A percentile compares a stretch with the other conserved stretches of the same genome.
phyloP scores from a whole-genome alignment of 257 asterid genomes.

The Eucommia ulmoides region DNA sequence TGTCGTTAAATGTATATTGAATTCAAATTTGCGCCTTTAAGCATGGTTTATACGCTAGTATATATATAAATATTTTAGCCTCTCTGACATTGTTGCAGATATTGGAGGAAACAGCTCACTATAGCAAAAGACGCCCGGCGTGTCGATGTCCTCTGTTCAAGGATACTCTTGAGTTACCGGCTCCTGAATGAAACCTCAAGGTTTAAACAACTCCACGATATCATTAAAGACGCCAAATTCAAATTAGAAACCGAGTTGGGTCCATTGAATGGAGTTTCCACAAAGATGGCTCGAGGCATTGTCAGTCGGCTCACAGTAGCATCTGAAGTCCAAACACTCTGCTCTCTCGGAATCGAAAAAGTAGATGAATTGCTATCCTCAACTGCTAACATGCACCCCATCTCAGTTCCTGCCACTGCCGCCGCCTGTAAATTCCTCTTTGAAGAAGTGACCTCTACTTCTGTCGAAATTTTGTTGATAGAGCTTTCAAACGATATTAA shows the following conservation, averaged over 20 bases:
- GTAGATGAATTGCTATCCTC: constrained; percentile 55
- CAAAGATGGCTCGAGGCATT: constrained; percentile 86
- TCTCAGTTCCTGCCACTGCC: constrained; percentile 59
- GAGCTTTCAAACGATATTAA: constrained; percentile 52
- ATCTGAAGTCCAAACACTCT: constrained; percentile 57
- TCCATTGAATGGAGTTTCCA: constrained; percentile 70
- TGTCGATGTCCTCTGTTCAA: constrained; percentile 63
- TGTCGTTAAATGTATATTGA: too few species aligned
- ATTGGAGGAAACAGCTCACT: constrained; percentile 76
- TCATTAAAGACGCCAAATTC: constrained; percentile 60
- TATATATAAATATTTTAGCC: too few species aligned
- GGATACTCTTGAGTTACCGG: constrained; percentile 70
- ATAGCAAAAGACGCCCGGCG: constrained; percentile 89
- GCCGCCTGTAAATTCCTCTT: constrained; percentile 82
- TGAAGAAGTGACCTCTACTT: constrained; percentile 61
- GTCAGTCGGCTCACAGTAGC: constrained; percentile 79
- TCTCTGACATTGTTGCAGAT: constrained; percentile 47
- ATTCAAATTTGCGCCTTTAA: background rate
- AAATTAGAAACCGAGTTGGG: constrained; percentile 85
- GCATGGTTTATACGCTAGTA: too few species aligned
- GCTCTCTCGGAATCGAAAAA: constrained; percentile 73
- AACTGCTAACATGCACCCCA: constrained; percentile 21
- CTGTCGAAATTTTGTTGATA: constrained; percentile 54
- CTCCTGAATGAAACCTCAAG: constrained; percentile 74
- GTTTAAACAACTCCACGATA: constrained; percentile 67